Evolutionary conservation across 2,329 filamentous ascomycete species (phyloP).

Genomic region (Fusarium goolgardi): DNA sequence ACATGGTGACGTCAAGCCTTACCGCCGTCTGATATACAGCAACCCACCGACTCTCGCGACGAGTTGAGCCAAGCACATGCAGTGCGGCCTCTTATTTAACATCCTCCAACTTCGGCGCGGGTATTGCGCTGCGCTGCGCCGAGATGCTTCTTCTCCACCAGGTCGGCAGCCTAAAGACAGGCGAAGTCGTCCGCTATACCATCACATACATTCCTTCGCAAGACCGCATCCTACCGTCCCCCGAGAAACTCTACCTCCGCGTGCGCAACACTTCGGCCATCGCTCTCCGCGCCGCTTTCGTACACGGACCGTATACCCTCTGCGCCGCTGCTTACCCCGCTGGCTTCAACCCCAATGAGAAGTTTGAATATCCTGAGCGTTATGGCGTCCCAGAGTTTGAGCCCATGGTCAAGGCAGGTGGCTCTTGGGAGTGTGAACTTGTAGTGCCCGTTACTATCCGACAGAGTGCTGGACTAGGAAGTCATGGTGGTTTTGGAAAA

Average conservation of each 20-base stretch:
- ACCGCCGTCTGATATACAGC: conserved; percentile 22
- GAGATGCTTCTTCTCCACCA: conserved; percentile 92
- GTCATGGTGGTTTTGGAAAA: conserved; percentile 60
- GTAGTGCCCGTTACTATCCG: conserved; percentile 82
- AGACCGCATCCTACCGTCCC: conserved; percentile 90
- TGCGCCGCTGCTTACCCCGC: conserved; percentile 88
- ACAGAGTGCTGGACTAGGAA: conserved; percentile 66
- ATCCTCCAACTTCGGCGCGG: neutral
- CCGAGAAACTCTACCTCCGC: conserved; percentile 81
- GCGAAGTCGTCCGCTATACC: conserved; percentile 91
- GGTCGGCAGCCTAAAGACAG: conserved; percentile 89
- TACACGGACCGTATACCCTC: conserved; percentile 94
- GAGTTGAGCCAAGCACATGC: conserved; percentile 23
- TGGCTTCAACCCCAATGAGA: conserved; percentile 83
- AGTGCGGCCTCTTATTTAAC: conserved; percentile 8
- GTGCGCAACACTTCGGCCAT: conserved; percentile 93
- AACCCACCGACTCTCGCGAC: conserved; percentile 4
- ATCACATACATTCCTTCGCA: conserved; percentile 90
- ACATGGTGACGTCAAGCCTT: conserved; percentile 46
- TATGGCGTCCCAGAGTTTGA: conserved; percentile 92
- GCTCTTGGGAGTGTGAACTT: conserved; percentile 83
- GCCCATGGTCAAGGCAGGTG: conserved; percentile 94
- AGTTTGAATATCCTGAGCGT: conserved; percentile 74
- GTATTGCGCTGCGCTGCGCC: conserved; percentile 22
- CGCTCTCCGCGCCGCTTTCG: conserved; percentile 91